Base-by-base conservation (phyloP, 345 rosid genomes). In the Lepidium aucheri region DNA sequence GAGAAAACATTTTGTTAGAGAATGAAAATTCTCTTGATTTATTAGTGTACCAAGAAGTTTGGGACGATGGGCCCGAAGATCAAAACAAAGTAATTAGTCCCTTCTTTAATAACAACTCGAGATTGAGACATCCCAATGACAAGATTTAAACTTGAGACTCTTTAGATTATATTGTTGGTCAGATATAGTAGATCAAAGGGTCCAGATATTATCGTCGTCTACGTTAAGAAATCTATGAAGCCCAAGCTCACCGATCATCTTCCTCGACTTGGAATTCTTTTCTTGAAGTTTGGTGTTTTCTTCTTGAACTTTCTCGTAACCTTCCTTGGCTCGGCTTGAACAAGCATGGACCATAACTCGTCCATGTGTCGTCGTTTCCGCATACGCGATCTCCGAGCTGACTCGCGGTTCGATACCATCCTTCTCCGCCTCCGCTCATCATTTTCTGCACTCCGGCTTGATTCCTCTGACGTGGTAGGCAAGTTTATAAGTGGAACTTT, bases 341-440 rank as follows among this genome's bases (percentile, higher is more conserved):
- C 59, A 59, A 69, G 57, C 58, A 60, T 50, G 13, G 59, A 58
- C 66, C 73, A 69, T 1, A 69, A 13, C 20, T 59, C 73, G 1
- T 69, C 73, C 43, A 59, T 3, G 28, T 59, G 35, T 49, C 66
- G 14, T 0, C 43, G 13, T 50, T 69, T 69, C 12, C 73, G 40
- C 73, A 69, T 39, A 59, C 73, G 65, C 7, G 73, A 69, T 60
- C 73, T 69, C 24, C 67, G 34, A 49, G 73, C 73, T 50, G 73
- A 69, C 40, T 69, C 67, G 0, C 73, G 66, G 60, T 69, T 69
- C n/a, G 73, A 59, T 2, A 60, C 52, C 53, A 39, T 60, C 53
- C 67, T 69, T 51, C 44, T 59, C 24, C 36, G 8, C 52, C 41
- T 69, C n/a, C 67, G 50, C n/a, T 69, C 67, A 50, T 69, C 52